Conservation (phyloP, 257 asterid species). For the Ilex aquifolium region DNA sequence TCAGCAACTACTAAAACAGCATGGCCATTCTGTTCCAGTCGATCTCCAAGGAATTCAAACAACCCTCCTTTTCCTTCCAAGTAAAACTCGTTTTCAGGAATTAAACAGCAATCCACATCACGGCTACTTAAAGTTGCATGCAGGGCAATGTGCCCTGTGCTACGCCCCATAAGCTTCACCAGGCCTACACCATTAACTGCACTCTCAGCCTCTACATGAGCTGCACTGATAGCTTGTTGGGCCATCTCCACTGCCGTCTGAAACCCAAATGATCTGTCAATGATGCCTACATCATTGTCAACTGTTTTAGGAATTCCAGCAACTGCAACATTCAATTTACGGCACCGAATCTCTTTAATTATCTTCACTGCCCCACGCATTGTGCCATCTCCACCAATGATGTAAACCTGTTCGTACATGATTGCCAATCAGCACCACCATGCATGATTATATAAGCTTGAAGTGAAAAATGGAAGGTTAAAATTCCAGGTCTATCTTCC, state of each 20-base stretch:
- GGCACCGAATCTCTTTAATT: constrained; percentile 45
- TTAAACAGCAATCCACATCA: constrained; percentile 72
- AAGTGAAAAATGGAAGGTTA: too few relatives aligned
- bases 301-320: constrained; percentile 82
- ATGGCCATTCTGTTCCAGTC: constrained; percentile 43
- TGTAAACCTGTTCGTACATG: constrained; percentile 38
- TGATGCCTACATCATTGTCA: constrained; percentile 74
- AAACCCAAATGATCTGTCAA: constrained; percentile 79
- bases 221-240: constrained; percentile 77
- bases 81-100: constrained; percentile 66
- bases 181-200: constrained; percentile 73
- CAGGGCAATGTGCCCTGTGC: constrained; percentile 81
- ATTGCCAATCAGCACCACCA: too few relatives aligned
- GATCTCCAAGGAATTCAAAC: constrained; percentile 41
- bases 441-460: too few relatives aligned
- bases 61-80: constrained; percentile 70
- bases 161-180: constrained; percentile 89
- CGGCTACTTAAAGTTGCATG: constrained; percentile 75
- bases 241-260: constrained; percentile 87
- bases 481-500: too few relatives aligned
- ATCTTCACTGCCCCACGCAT: constrained; percentile 70
- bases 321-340: constrained; percentile 41
- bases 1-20: constrained; percentile 71
- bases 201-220: constrained; percentile 75
- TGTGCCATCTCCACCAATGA: constrained; percentile 84